phyloP scores from a whole-genome alignment of 352 stramenopile species.

The Paralagenidium karlingii region DNA sequence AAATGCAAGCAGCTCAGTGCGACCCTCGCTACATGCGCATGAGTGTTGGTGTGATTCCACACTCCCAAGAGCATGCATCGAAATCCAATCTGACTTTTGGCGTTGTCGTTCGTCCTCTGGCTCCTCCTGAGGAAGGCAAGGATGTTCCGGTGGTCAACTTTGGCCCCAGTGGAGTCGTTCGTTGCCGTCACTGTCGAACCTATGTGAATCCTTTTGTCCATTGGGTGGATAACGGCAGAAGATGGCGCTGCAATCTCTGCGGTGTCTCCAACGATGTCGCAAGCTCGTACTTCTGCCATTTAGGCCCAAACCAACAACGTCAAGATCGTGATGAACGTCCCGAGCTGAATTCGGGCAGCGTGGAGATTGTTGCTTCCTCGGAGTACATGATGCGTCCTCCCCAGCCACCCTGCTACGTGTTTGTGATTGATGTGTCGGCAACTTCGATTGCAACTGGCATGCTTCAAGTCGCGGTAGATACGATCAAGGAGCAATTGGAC shows the following conservation, averaged over 20 bases:
- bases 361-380: slow-evolving; percentile 77
- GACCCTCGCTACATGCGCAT: slow-evolving; percentile 75
- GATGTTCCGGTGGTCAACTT: slow-evolving; percentile 70
- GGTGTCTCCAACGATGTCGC: slow-evolving; percentile 84
- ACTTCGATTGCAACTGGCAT: slow-evolving; percentile 53
- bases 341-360: slow-evolving; percentile 55
- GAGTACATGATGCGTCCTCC: slow-evolving; percentile 88
- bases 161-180: slow-evolving; percentile 63
- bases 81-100: slow-evolving; percentile 80
- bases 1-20: slow-evolving; percentile 61
- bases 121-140: slow-evolving; percentile 38
- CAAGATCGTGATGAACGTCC: slow-evolving; percentile 87
- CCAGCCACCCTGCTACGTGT: slow-evolving; percentile 80
- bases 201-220: slow-evolving; percentile 86
- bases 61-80: slow-evolving; percentile 72
- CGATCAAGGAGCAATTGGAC: slow-evolving; percentile 74
- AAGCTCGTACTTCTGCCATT: slow-evolving; percentile 96
- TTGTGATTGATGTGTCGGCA: slow-evolving; percentile 83
- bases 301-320: slow-evolving; percentile 90
- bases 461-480: slow-evolving; percentile 57
- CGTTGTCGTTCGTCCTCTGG: slow-evolving; percentile 74
- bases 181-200: slow-evolving; percentile 80
- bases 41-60: slow-evolving; percentile 56
- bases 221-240: slow-evolving; percentile 81
- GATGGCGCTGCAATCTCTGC: slow-evolving; percentile 84